Conservation (phyloP, 2,329 filamentous ascomycete genomes). For the Aspergillus clavatus region DNA sequence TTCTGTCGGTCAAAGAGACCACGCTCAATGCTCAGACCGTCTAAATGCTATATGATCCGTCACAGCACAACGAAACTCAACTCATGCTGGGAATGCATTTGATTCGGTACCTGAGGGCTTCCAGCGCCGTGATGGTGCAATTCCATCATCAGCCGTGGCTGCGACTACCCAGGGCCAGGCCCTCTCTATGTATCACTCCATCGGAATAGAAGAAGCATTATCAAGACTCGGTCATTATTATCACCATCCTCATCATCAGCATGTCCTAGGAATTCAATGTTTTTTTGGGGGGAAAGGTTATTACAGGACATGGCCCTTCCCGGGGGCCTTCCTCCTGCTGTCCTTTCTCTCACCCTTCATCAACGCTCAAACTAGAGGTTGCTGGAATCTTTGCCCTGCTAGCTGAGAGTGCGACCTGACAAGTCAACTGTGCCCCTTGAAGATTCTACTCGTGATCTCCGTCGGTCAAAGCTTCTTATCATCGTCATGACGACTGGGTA, state of each 20-base stretch:
- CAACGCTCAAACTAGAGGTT: no score
- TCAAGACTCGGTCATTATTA: not conserved
- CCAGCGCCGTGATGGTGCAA: not conserved
- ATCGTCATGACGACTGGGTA: slow-evolving; percentile 13
- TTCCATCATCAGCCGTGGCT: not conserved
- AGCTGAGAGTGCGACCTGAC: no score
- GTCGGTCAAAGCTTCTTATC: not conserved
- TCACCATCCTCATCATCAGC: not conserved
- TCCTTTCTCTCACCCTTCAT: not conserved
- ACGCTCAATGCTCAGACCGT: no score
- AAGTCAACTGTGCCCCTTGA: no score
- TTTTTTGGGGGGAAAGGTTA: no score
- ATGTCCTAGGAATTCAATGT: no score
- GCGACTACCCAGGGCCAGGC: not conserved
- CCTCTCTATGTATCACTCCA: not conserved
- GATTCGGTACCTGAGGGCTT: not conserved
- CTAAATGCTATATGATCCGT: not conserved
- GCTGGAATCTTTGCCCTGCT: no score
- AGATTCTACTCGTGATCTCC: not conserved
- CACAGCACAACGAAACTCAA: not conserved
- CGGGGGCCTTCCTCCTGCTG: no score
- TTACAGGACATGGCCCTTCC: not conserved
- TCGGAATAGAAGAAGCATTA: not conserved
- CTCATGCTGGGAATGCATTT: not conserved
- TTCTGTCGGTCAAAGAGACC: no score